These are phyloP conservation scores for Grosmannia clavigera DNA, from an alignment of 2,329 filamentous ascomycete species.

Conservation along the genomic window DNA sequence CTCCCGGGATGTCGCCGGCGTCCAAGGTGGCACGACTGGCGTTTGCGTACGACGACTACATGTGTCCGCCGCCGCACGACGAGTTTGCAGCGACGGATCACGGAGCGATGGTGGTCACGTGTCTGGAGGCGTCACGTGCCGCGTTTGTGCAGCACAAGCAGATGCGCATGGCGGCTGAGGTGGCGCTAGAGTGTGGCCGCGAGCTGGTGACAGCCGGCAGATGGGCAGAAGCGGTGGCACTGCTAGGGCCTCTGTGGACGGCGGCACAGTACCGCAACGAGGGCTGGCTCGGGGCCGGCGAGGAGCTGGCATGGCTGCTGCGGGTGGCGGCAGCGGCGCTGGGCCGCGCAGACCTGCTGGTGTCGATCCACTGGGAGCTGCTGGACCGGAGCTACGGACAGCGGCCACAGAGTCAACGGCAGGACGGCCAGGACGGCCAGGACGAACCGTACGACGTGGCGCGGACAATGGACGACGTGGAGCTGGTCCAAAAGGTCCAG, in stretches of 20 bases:
- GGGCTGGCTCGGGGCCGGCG: constrained; percentile 46
- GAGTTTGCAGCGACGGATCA: constrained; percentile 49
- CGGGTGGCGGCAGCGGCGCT: constrained; percentile 41
- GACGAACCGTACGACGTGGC: constrained; percentile 43
- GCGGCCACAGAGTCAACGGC: constrained; percentile 26
- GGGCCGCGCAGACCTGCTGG: constrained; percentile 40
- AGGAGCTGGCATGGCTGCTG: constrained; percentile 50
- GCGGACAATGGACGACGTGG: constrained; percentile 40
- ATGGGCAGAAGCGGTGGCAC: constrained; percentile 41
- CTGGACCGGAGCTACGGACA: constrained; percentile 44
- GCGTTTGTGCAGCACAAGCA: constrained; percentile 45
- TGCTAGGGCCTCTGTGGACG: constrained; percentile 43
- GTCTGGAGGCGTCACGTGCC: constrained; percentile 34
- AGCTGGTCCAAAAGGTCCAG: constrained; percentile 10
- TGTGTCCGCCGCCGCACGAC: constrained; percentile 51
- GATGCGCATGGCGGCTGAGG: constrained; percentile 38
- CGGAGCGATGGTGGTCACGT: constrained; percentile 39
- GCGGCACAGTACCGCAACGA: constrained; percentile 27
- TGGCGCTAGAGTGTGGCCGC: constrained; percentile 43
- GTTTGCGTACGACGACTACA: constrained; percentile 52
- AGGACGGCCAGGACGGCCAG: constrained; percentile 24
- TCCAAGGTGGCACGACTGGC: constrained; percentile 35
- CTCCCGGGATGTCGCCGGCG: constrained; percentile 34
- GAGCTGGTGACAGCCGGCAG: constrained; percentile 37
- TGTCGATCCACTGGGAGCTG: constrained; percentile 55